Evolutionary conservation across 2,329 filamentous ascomycete species (phyloP), one percentile per base, ranked within the genome.

Genomic region (Cordyceps fumosorosea): DNA sequence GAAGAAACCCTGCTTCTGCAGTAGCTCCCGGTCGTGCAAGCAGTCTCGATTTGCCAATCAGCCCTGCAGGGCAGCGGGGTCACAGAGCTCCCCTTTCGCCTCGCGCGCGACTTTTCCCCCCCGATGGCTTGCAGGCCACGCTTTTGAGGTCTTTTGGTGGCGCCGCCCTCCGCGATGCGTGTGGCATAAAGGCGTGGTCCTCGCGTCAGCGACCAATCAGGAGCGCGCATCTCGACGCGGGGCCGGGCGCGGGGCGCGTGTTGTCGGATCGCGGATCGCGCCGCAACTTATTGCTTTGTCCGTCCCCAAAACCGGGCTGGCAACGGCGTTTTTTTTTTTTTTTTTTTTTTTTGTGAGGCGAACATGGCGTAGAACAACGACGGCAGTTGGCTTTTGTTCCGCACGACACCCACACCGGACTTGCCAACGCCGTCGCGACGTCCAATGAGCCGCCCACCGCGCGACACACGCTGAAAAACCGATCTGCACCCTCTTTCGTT

Each of bases 331-430:
- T n/a, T n/a, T n/a, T n/a, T n/a, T n/a, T 20, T 18, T 22, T 24
- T 56, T 24, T 26, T 48, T 42, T 57, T 29, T 24, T 57, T 22
- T 47, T 54, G 3, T 14, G 48, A 24, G 8, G n/a, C 24, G n/a
- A 2, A 11, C 18, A 11, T 4, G 18, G 11, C 14, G 8, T 8
- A 32, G 3, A 26, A 1, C 20, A 20, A 32, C 5, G 29, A 26
- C 48, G 56, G 48, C 37, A 59, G 47, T 59, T 52, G 47, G 52
- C n/a, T n/a, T n/a, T n/a, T n/a, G n/a, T n/a, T n/a, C n/a, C n/a
- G n/a, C n/a, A n/a, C n/a, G 29, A 52, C 18, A 52, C 37, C 40
- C 56, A 34, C 20, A 5, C 14, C 37, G 22, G 20, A 12, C 20
- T 29, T 6, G 5, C 5, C 44, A 40, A 5, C 29, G 14, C 44